Conservation (phyloP, 1,139 yeast genomes). For the Scheffersomyces segobiensis region DNA sequence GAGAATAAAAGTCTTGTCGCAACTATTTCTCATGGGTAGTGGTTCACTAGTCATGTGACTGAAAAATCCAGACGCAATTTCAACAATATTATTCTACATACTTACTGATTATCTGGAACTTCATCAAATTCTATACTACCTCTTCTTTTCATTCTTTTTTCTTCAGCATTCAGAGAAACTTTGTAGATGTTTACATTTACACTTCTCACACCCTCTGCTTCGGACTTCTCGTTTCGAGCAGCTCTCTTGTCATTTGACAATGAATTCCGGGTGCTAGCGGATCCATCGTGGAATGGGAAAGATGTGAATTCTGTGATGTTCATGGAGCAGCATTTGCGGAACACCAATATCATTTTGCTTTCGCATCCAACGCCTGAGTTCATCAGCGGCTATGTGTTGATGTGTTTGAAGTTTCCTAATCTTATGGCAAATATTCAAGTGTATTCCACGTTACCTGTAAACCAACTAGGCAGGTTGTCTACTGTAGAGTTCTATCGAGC, state of each 20-base stretch:
- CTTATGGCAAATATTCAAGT: conserved; percentile 68
- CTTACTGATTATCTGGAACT: background rate
- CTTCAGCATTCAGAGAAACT: background rate
- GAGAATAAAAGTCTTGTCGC: too few relatives aligned
- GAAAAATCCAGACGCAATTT: background rate
- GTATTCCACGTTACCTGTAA: conserved; percentile 85
- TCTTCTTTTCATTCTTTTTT: background rate
- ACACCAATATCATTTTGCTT: conserved; percentile 66
- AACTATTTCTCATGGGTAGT: too few relatives aligned
- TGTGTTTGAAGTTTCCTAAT: conserved; percentile 62
- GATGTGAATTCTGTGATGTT: conserved; percentile 36
- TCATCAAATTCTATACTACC: background rate
- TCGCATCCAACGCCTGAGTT: conserved; percentile 87
- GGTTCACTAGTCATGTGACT: background rate
- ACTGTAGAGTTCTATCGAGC: conserved; percentile 80
- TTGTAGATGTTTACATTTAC: conserved; percentile 42
- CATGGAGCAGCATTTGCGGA: conserved; percentile 47
- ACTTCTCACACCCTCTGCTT: conserved; percentile 33
- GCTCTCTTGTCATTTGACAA: conserved; percentile 46
- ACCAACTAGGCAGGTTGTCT: conserved; percentile 81
- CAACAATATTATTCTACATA: background rate
- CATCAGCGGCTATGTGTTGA: conserved; percentile 74
- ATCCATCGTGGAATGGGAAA: conserved; percentile 71
- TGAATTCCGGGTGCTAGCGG: conserved; percentile 57
- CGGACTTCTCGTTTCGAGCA: conserved; percentile 39